phyloP scores from a whole-genome alignment of 2,329 filamentous ascomycete species.

The Coniochaeta sp. region DNA sequence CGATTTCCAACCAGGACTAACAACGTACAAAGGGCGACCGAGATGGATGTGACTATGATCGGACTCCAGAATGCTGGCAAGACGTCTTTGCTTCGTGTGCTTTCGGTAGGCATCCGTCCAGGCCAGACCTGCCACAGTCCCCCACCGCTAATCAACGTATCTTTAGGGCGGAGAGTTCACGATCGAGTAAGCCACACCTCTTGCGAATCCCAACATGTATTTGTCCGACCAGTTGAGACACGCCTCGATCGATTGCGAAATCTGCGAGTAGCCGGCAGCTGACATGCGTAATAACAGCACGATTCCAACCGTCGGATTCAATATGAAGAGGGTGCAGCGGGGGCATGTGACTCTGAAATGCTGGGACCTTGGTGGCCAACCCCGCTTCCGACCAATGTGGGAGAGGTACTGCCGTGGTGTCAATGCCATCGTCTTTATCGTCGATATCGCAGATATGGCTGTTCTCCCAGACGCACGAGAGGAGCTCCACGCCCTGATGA shows the following conservation, averaged over 20 bases:
- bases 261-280: conserved; percentile 12
- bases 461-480: conserved; percentile 81
- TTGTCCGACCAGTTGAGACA: neutral
- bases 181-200: conserved; percentile 72
- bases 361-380: conserved; percentile 97
- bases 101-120: conserved; percentile 65
- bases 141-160: conserved; percentile 12
- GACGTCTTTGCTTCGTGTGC: conserved; percentile 85
- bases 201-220: neutral
- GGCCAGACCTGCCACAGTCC: neutral
- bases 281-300: conserved; percentile 57
- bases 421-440: conserved; percentile 97
- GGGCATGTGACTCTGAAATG: conserved; percentile 98
- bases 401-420: conserved; percentile 96
- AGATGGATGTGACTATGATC: conserved; percentile 99
- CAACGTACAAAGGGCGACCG: conserved; percentile 68
- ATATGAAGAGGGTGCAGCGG: conserved; percentile 97
- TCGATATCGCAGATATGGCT: conserved; percentile 83
- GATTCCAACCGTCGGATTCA: conserved; percentile 97
- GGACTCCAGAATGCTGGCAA: conserved; percentile 97
- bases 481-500: conserved; percentile 83
- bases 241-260: neutral
- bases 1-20: conserved; percentile 9
- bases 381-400: conserved; percentile 98
- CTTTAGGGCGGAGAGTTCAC: conserved; percentile 92